Evolutionary conservation across 176 grass and related monocot species (phyloP).

Genomic region (Poa pratensis): DNA sequence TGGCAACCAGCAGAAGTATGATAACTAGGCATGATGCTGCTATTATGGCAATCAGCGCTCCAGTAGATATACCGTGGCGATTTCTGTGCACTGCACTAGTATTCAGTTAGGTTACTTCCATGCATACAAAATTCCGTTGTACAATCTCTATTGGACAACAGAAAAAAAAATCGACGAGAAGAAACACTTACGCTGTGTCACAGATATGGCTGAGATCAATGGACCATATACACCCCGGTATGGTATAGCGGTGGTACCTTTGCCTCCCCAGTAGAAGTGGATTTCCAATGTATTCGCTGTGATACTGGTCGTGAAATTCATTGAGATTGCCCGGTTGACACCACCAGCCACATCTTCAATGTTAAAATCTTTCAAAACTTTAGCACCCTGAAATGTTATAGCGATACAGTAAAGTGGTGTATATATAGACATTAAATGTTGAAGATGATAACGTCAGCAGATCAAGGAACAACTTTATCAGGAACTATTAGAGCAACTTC

Average conservation of each 20-base stretch:
- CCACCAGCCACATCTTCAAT: constrained; percentile 71
- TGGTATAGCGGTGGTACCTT: constrained; percentile 78
- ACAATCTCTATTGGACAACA: background rate
- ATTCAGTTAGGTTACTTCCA: constrained; percentile 33
- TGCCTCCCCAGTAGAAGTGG: constrained; percentile 89
- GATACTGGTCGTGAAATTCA: constrained; percentile 54
- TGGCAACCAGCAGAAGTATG: constrained; percentile 40
- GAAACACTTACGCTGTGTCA: constrained; percentile 54
- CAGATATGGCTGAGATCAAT: constrained; percentile 89
- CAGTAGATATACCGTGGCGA: constrained; percentile 38
- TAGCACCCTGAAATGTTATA: constrained; percentile 54
- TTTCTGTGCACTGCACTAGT: constrained; percentile 29
- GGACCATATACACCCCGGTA: constrained; percentile 75
- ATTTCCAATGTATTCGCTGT: constrained; percentile 75
- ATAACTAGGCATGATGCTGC: constrained; percentile 41
- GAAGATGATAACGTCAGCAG: background rate
- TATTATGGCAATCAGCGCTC: constrained; percentile 45
- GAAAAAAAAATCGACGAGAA: constrained; percentile 17
- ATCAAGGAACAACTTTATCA: constrained; percentile 25
- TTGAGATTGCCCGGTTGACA: constrained; percentile 41
- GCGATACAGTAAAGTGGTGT: background rate
- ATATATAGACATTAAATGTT: constrained; percentile 20
- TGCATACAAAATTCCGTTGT: background rate
- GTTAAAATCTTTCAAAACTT: constrained; percentile 83
- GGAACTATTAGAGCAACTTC: constrained; percentile 3